Conservation (phyloP, 345 rosid species). For the Ricinus communis region DNA sequence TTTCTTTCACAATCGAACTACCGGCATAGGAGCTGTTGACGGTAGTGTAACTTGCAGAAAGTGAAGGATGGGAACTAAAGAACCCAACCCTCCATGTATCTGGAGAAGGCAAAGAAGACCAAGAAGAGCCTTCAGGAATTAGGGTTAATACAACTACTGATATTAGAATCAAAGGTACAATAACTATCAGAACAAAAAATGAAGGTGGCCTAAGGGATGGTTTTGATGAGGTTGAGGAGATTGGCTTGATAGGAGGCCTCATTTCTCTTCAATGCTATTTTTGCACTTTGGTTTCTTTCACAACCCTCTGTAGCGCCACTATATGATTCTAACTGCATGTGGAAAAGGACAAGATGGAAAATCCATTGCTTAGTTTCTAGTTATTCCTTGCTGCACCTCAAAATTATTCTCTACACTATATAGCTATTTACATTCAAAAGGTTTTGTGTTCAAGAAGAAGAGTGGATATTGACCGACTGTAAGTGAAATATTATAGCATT, state of each 20-base stretch:
- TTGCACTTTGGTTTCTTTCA: neutral
- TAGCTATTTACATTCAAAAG: no score
- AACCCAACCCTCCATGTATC: slow-evolving; percentile 16
- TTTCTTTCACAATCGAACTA: neutral
- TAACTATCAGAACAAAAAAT: neutral
- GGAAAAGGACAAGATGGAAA: neutral
- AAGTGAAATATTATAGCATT: no score
- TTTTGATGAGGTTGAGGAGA: neutral
- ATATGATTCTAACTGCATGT: neutral
- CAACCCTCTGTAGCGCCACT: neutral
- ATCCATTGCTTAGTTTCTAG: slow-evolving; percentile 17
- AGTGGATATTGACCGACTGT: no score
- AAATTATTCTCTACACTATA: neutral
- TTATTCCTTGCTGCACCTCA: slow-evolving; percentile 10
- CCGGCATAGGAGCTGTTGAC: neutral
- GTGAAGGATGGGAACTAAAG: neutral
- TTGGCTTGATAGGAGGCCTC: neutral
- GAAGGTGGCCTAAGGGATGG: slow-evolving; percentile 7
- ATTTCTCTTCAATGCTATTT: neutral
- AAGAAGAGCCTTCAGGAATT: slow-evolving; percentile 8
- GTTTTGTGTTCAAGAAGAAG: no score
- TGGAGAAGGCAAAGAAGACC: slow-evolving; percentile 16
- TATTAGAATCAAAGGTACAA: slow-evolving; percentile 14
- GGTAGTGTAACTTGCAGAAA: neutral
- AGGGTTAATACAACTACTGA: neutral